Percentiles rank a stretch among this genome's conserved stretches.
Evolutionary conservation across 1,139 yeast species (phyloP).

Genomic region (Suhomyces taliae): DNA sequence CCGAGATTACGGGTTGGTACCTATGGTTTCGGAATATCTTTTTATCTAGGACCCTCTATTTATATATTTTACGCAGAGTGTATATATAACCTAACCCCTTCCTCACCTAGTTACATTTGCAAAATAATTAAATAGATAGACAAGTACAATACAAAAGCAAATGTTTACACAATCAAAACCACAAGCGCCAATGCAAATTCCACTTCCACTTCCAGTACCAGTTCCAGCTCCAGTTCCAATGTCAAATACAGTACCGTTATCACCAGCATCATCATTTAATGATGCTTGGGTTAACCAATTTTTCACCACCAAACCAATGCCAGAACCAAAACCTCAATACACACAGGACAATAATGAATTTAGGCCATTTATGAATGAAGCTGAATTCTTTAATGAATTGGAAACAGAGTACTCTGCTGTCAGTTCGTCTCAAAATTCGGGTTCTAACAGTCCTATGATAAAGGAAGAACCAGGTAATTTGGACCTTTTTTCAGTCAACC

Average conservation of each 20-base stretch:
- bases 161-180: too few relatives aligned
- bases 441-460: constrained; percentile 2
- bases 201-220: too few relatives aligned
- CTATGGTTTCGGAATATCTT: too few relatives aligned
- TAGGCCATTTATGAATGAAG: neutral
- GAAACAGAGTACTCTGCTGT: constrained; percentile 5
- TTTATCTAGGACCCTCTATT: too few relatives aligned
- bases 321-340: constrained; percentile 18
- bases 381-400: neutral
- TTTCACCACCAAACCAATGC: constrained; percentile 18
- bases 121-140: too few relatives aligned
- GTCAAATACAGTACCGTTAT: constrained; percentile 13
- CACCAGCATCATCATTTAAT: constrained; percentile 15
- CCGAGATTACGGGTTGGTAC: too few relatives aligned
- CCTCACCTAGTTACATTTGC: too few relatives aligned
- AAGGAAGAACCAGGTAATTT: constrained; percentile 2
- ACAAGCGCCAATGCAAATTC: too few relatives aligned
- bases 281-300: constrained; percentile 24
- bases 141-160: too few relatives aligned
- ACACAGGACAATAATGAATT: neutral
- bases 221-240: too few relatives aligned
- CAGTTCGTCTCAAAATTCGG: constrained; percentile 1
- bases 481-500: neutral
- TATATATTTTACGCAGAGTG: too few relatives aligned
- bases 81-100: too few relatives aligned